These are phyloP conservation scores for Moniliella sp. DNA, from an alignment of 1,284 basidiomycete species.

Conservation along the genomic window DNA sequence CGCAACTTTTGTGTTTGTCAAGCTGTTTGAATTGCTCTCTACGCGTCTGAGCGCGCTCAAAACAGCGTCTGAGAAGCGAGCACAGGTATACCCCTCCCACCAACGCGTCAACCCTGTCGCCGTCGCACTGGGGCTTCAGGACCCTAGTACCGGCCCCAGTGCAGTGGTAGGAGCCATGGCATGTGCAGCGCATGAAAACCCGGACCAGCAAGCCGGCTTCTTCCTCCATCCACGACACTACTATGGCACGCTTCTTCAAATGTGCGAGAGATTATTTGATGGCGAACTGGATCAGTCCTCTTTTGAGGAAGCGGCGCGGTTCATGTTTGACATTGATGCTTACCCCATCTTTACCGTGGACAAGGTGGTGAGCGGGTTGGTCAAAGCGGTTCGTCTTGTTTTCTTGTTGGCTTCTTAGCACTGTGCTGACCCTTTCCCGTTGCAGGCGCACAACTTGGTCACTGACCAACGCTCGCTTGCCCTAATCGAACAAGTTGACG, in stretches of 20 bases:
- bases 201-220: constrained; percentile 13
- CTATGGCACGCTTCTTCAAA: constrained; percentile 68
- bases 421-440: no score
- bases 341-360: constrained; percentile 78
- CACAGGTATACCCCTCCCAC: constrained; percentile 4
- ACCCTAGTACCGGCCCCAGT: constrained; percentile 36
- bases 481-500: no score
- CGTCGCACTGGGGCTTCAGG: constrained; percentile 46
- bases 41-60: constrained; percentile 60
- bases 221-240: constrained; percentile 39
- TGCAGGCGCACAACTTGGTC: no score
- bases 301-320: constrained; percentile 83
- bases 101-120: constrained; percentile 40
- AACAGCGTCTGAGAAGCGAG: constrained; percentile 41
- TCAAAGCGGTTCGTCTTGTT: constrained; percentile 11
- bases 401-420: background rate
- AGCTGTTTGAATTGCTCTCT: constrained; percentile 60
- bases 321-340: constrained; percentile 87
- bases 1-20: constrained; percentile 67
- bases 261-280: constrained; percentile 82
- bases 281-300: constrained; percentile 67
- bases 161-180: constrained; percentile 17
- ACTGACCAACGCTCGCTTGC: no score
- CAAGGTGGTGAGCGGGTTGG: constrained; percentile 50
- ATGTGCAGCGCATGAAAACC: constrained; percentile 1